These are phyloP conservation scores for Podaxis carcinomalis DNA, from an alignment of 768 basidiomycete genomes.

Conservation along the genomic window DNA sequence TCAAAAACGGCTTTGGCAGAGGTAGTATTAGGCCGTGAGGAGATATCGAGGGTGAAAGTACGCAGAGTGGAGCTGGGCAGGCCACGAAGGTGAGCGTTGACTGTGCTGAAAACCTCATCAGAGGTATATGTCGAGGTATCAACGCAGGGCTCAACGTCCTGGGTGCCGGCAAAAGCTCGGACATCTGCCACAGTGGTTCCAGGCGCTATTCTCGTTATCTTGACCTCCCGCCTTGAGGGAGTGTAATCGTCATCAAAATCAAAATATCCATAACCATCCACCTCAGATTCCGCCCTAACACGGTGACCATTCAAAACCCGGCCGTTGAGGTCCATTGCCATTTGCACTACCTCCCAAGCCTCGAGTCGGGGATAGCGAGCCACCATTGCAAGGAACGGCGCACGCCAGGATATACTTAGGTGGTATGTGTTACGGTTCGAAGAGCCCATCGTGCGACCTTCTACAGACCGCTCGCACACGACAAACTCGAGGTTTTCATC, in stretches of 20 bases:
- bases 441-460: constrained; percentile 37
- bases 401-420: constrained; percentile 48
- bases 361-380: constrained; percentile 34
- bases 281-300: constrained; percentile 46
- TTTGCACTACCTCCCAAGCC: constrained; percentile 23
- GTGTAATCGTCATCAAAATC: background rate
- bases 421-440: constrained; percentile 28
- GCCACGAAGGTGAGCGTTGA: constrained; percentile 2
- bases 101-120: constrained; percentile 3
- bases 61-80: background rate
- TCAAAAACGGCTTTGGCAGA: constrained; percentile 41
- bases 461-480: constrained; percentile 32
- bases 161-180: background rate
- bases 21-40: background rate
- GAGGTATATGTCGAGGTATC: background rate
- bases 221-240: background rate
- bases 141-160: background rate
- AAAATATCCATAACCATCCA: constrained; percentile 20
- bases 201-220: constrained; percentile 7
- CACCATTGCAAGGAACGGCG: constrained; percentile 42
- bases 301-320: constrained; percentile 32
- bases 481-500: constrained; percentile 38
- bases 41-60: constrained; percentile 6
- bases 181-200: background rate
- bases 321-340: constrained; percentile 33